These are phyloP conservation scores for Pistacia vera DNA, from an alignment of 345 rosid genomes.

Conservation along the genomic window DNA sequence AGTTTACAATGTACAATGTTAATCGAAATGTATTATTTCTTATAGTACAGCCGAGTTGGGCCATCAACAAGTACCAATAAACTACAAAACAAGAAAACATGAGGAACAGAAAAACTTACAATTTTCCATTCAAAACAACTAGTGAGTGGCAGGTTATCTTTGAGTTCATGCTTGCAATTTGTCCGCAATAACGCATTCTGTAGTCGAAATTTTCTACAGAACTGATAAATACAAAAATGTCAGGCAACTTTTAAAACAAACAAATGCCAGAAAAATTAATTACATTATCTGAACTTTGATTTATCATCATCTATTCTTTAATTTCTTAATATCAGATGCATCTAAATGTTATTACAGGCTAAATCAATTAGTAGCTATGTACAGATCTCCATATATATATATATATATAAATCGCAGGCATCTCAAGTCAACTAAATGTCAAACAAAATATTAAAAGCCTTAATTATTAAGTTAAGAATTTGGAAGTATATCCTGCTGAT, in stretches of 20 bases:
- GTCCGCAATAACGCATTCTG: constrained; percentile 75
- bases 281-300: not conserved
- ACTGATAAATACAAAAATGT: constrained; percentile 34
- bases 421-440: not conserved
- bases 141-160: constrained; percentile 70
- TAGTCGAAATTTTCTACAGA: constrained; percentile 85
- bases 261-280: not conserved
- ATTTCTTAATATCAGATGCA: not conserved
- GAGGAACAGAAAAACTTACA: constrained; percentile 45
- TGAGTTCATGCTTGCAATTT: constrained; percentile 54
- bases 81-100: not conserved
- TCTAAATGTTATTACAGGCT: not conserved
- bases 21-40: not conserved
- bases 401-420: not conserved
- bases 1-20: not conserved
- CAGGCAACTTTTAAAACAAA: not conserved
- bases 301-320: not conserved
- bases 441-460: not conserved
- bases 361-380: too few relatives aligned
- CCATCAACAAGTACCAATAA: not conserved
- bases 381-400: not conserved
- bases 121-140: constrained; percentile 63
- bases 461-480: not conserved
- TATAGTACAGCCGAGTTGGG: not conserved
- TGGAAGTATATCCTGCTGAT: not conserved